Conservation (phyloP, 768 basidiomycete genomes). For the Termitomyces sp. region DNA sequence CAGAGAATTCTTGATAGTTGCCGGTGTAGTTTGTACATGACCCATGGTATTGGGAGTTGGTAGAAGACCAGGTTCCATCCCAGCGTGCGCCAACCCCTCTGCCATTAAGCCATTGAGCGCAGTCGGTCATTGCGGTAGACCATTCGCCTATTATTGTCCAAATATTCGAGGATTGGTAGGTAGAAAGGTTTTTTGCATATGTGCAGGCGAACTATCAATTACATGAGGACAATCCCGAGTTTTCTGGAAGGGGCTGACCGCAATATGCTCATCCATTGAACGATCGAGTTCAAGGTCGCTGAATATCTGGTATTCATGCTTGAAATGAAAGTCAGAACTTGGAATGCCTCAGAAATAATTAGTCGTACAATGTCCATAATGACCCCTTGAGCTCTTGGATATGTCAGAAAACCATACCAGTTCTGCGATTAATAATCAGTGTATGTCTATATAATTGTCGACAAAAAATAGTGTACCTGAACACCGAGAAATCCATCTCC, state of each 20-base stretch:
- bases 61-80: conserved; percentile 50
- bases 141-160: conserved; percentile 83
- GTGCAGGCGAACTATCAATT: conserved; percentile 46
- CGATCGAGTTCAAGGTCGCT: conserved; percentile 49
- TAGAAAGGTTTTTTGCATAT: conserved; percentile 35
- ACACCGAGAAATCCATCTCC: conserved; percentile 68
- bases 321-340: background rate
- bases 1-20: conserved; percentile 47
- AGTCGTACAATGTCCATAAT: conserved; percentile 56
- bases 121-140: conserved; percentile 70
- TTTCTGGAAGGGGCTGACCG: conserved; percentile 22
- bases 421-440: conserved; percentile 25
- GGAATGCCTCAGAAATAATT: background rate
- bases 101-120: conserved; percentile 77
- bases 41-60: conserved; percentile 44
- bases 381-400: conserved; percentile 47
- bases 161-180: conserved; percentile 47
- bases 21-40: conserved; percentile 64
- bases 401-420: conserved; percentile 56
- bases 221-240: background rate
- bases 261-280: conserved; percentile 52
- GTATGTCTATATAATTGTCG: background rate
- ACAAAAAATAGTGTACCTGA: conserved; percentile 24
- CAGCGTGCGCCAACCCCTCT: conserved; percentile 65
- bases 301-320: conserved; percentile 78